Evolutionary conservation across 352 stramenopile genomes (phyloP), one percentile per base, ranked within the genome.

Genomic region (Phytopythium helicoides): DNA sequence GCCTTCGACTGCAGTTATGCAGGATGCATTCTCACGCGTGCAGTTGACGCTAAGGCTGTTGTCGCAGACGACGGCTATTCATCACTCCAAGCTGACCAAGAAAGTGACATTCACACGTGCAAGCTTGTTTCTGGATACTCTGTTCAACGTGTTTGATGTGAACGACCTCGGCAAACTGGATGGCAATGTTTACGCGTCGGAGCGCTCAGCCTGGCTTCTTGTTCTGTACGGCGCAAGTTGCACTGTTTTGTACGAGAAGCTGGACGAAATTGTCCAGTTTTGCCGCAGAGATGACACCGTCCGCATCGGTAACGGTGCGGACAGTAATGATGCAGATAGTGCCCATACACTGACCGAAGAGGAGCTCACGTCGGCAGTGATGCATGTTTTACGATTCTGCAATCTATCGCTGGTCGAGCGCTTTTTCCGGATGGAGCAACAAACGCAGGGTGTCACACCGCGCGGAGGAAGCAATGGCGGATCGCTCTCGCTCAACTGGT

Each of bases 181-280:
- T 56, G 61, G 60, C 5, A 73, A 71, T 21, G 42, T 60, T 14
- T 66, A 66, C 33, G 62, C 54, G 11, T 72, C 51, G 0, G 64
- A 82, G 21, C 66, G 70, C 5, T 73, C 72, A 0, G 68, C 71
- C 1, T 93, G 83, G 83, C 57, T 82, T 7, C 76, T 84, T 37
- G 79, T 86, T 12, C 52, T 93, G 1, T 86, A 88, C 37, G 83
- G 78, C 7, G 81, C 83, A 0, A 78, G 70, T 36, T 92, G 83
- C 47, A 89, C 76, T 1, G 74, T 87, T 0, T 51, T 93, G 8
- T 93, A 90, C 38, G 83, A 93, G 36, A 93, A 93, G 28, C 55
- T 93, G 18, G 83, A 93, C 52, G 83, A 93, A 45, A 65, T 93
- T 35, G 81, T 92, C 18, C 74, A 89, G 35, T 59, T 81, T 22